Conservation (phyloP, 116 monocot species). For the Zostera marina region DNA sequence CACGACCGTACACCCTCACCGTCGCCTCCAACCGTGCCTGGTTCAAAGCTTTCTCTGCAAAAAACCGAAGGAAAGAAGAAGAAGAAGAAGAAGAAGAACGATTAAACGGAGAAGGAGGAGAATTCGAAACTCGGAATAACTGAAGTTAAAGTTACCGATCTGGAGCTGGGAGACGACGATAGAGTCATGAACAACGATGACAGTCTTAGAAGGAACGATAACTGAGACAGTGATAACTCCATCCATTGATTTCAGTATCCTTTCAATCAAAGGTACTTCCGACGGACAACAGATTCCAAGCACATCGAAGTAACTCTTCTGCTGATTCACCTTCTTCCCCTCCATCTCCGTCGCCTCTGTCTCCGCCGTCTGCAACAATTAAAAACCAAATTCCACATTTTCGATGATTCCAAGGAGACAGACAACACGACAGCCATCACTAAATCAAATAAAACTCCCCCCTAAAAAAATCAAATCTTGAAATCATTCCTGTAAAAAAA, state of each 20-base stretch:
- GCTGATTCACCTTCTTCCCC: slow-evolving; percentile 1
- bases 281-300: slow-evolving; percentile 87
- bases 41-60: slow-evolving; percentile 57
- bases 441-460: no score
- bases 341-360: background rate
- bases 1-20: slow-evolving; percentile 38
- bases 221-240: slow-evolving; percentile 61
- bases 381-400: no score
- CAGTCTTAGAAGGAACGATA: slow-evolving; percentile 46
- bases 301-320: slow-evolving; percentile 97
- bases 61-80: background rate
- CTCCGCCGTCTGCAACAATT: background rate
- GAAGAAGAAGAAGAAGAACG: background rate
- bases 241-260: slow-evolving; percentile 38
- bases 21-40: slow-evolving; percentile 76
- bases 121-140: background rate
- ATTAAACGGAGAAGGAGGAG: background rate
- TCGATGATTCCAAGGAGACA: no score
- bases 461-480: no score
- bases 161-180: slow-evolving; percentile 10
- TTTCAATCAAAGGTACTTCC: slow-evolving; percentile 71
- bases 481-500: no score
- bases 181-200: slow-evolving; percentile 20
- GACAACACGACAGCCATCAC: no score
- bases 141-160: slow-evolving; percentile 5